Conservation (phyloP, 1,139 yeast species). For the Kodamaea fungicola region DNA sequence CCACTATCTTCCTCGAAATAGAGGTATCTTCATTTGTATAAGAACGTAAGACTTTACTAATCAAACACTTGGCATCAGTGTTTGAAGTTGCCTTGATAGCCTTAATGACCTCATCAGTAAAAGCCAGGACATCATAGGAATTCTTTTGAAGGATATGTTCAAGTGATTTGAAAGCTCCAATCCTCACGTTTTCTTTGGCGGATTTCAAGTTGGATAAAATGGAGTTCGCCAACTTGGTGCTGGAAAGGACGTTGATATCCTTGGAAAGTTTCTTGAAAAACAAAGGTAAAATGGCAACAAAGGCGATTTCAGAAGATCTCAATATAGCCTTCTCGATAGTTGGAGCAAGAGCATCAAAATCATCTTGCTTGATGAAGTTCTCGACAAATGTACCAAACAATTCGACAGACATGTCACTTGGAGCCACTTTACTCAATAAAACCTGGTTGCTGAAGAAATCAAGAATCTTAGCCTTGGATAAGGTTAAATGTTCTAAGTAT, state of each 20-base stretch:
- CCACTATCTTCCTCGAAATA: constrained; percentile 30
- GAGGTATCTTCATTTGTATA: constrained; percentile 6
- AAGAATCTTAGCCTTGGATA: constrained; percentile 8
- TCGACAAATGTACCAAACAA: constrained; percentile 38
- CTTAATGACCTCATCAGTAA: constrained; percentile 53
- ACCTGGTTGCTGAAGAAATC: constrained; percentile 35
- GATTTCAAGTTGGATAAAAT: constrained; percentile 68
- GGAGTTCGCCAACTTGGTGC: constrained; percentile 54
- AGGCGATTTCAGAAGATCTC: constrained; percentile 76
- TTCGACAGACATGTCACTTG: constrained; percentile 22
- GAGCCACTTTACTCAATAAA: constrained; percentile 43
- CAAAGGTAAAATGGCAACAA: constrained; percentile 50
- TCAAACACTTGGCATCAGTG: constrained; percentile 58
- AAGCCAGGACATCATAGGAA: constrained; percentile 15
- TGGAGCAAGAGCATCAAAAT: constrained; percentile 51
- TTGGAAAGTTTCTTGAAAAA: constrained; percentile 37
- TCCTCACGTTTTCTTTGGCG: constrained; percentile 62
- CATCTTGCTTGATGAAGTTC: constrained; percentile 40
- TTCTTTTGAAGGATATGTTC: constrained; percentile 18
- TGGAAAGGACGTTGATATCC: constrained; percentile 22
- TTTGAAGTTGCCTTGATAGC: constrained; percentile 59
- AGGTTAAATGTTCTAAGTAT: constrained; percentile 19
- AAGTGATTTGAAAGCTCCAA: constrained; percentile 47
- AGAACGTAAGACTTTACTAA: constrained; percentile 15
- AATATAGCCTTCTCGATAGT: constrained; percentile 71